Conservation (phyloP, 345 rosid genomes). For the Cardiospermum halicacabum region DNA sequence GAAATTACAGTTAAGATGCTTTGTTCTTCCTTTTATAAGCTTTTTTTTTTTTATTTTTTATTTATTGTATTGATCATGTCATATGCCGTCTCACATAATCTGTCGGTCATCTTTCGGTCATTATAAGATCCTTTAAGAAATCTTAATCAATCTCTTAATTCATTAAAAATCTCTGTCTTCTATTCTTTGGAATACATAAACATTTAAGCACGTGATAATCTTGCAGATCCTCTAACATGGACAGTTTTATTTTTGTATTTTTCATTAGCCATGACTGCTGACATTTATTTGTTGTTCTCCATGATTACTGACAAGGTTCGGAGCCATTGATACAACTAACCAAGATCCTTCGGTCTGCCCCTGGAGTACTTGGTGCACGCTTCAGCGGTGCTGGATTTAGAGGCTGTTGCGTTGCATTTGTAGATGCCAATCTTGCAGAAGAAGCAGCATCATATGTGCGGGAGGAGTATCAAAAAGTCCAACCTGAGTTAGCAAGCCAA, state of each 20-base stretch:
- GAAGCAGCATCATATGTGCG: conserved; percentile 63
- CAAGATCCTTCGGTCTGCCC: conserved; percentile 61
- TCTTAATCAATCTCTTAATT: no score
- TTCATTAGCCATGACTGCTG: not conserved
- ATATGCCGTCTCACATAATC: not conserved
- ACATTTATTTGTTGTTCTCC: not conserved
- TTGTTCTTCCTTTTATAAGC: no score
- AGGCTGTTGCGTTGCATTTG: conserved; percentile 86
- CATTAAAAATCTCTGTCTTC: no score
- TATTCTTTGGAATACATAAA: no score
- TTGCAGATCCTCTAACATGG: not conserved
- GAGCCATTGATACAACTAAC: conserved; percentile 78
- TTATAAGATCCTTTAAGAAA: no score
- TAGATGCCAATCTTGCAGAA: conserved; percentile 47
- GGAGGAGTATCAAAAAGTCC: conserved; percentile 53
- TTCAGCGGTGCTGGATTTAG: conserved; percentile 95
- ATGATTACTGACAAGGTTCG: conserved; percentile 40
- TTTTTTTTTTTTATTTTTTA: no score
- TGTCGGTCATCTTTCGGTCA: not conserved
- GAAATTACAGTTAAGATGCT: not conserved
- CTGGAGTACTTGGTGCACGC: conserved; percentile 79
- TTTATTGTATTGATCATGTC: not conserved
- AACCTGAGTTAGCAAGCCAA: conserved; percentile 57
- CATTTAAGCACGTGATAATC: not conserved
- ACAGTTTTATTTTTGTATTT: not conserved